Percentiles rank a stretch among this genome's conserved stretches.
These are phyloP conservation scores for Takashimella koratensis DNA, from an alignment of 1,284 basidiomycete genomes.

Conservation along the genomic window DNA sequence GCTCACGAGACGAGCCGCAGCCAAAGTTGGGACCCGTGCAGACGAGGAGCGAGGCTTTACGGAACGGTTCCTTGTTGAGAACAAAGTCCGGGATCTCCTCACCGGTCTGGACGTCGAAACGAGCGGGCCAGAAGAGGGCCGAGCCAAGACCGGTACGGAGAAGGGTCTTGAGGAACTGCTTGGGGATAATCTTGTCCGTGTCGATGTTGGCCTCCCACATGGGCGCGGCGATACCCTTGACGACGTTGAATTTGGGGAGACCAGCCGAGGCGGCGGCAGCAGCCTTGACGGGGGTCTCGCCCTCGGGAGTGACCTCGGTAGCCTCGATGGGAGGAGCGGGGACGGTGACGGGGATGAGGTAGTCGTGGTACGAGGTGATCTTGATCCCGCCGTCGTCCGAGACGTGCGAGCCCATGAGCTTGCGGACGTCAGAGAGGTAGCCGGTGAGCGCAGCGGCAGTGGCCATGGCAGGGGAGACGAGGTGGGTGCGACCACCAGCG, in stretches of 20 bases:
- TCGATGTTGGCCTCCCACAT: slow-evolving; percentile 89
- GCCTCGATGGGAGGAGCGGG: slow-evolving; percentile 57
- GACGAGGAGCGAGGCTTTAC: slow-evolving; percentile 76
- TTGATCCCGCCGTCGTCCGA: slow-evolving; percentile 58
- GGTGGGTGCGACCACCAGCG: slow-evolving; percentile 85
- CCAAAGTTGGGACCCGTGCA: slow-evolving; percentile 92
- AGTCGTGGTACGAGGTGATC: slow-evolving; percentile 65
- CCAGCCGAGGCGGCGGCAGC: slow-evolving; percentile 56
- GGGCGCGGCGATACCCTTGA: slow-evolving; percentile 85
- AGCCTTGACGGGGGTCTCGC: slow-evolving; percentile 51
- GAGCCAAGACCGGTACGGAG: slow-evolving; percentile 89
- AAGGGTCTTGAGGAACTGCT: slow-evolving; percentile 91
- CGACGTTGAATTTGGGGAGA: slow-evolving; percentile 70
- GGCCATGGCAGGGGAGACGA: slow-evolving; percentile 93
- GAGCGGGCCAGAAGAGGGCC: slow-evolving; percentile 79
- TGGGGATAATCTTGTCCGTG: slow-evolving; percentile 96
- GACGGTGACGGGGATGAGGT: slow-evolving; percentile 68
- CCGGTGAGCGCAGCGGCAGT: slow-evolving; percentile 89
- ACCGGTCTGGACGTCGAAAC: slow-evolving; percentile 74
- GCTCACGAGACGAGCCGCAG: slow-evolving; percentile 89
- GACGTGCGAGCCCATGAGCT: slow-evolving; percentile 60
- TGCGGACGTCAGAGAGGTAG: slow-evolving; percentile 82
- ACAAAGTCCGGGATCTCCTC: slow-evolving; percentile 76
- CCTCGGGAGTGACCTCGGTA: slow-evolving; percentile 41
- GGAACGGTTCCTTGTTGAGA: slow-evolving; percentile 80